Evolutionary conservation across 2,329 filamentous ascomycete species (phyloP).

Genomic region (Zymoseptoria crescenta): DNA sequence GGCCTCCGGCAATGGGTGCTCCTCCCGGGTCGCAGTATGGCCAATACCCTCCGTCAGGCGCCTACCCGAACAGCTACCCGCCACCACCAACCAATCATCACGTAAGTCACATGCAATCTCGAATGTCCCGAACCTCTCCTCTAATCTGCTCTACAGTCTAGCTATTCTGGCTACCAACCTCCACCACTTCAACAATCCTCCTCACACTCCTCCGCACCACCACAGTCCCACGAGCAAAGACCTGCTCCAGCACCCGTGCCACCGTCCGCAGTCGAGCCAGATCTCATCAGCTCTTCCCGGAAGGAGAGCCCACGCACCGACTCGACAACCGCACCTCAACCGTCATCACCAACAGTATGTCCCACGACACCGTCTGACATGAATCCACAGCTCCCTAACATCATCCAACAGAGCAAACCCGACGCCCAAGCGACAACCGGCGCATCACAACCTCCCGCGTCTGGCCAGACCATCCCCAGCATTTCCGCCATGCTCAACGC

Average conservation of each 20-base stretch:
- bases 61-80: slow-evolving; percentile 18
- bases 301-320: not conserved
- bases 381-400: not conserved
- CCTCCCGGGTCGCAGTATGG: slow-evolving; percentile 28
- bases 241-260: slow-evolving; percentile 9
- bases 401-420: slow-evolving; percentile 25
- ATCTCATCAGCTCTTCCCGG: not conserved
- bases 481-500: slow-evolving; percentile 43
- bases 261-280: slow-evolving; percentile 11
- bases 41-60: slow-evolving; percentile 16
- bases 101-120: slow-evolving; percentile 1
- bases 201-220: slow-evolving; percentile 12
- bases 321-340: not conserved
- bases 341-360: slow-evolving; percentile 11
- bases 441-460: slow-evolving; percentile 32
- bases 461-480: slow-evolving; percentile 43
- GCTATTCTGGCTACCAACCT: slow-evolving; percentile 14
- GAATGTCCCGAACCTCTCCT: not conserved
- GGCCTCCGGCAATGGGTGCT: slow-evolving; percentile 32
- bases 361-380: not conserved
- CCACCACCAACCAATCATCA: slow-evolving; percentile 19
- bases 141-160: not conserved
- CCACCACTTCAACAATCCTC: slow-evolving; percentile 15
- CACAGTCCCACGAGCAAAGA: slow-evolving; percentile 7
- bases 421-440: slow-evolving; percentile 35